A percentile compares a stretch with the other conserved stretches of the same genome.
phyloP scores from a whole-genome alignment of 495 filamentous ascomycete genomes.

The Penicillium subrubescens region DNA sequence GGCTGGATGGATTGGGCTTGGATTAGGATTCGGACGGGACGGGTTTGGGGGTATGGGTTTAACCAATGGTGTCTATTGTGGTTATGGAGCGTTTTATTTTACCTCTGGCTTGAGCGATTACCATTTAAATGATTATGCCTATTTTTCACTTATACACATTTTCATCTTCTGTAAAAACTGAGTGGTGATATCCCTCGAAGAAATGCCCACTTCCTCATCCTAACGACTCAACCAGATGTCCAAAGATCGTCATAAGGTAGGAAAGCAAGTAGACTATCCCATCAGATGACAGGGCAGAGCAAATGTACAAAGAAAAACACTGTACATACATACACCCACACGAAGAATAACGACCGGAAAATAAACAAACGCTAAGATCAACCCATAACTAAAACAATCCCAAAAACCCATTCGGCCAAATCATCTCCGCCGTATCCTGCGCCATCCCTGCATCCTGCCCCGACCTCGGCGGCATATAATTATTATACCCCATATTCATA shows the following conservation, averaged over 20 bases:
- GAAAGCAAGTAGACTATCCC: not conserved
- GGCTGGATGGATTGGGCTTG: not conserved
- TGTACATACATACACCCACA: not conserved
- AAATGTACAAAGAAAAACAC: not conserved
- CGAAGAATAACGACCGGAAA: not conserved
- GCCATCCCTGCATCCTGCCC: constrained; percentile 1
- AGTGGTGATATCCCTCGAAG: not conserved
- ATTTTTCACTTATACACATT: not conserved
- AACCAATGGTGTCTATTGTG: constrained; percentile 13
- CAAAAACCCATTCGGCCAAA: constrained; percentile 24
- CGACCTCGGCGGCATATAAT: constrained; percentile 1
- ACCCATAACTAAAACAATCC: constrained; percentile 18
- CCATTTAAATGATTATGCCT: constrained; percentile 12
- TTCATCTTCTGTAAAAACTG: not conserved
- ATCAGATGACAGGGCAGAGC: not conserved
- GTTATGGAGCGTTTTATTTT: not conserved
- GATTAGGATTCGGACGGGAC: not conserved
- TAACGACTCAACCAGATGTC: not conserved
- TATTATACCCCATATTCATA: constrained; percentile 12
- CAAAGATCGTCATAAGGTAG: not conserved
- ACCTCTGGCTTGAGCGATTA: constrained; percentile 10
- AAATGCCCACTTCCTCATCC: not conserved
- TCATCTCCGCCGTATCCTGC: constrained; percentile 9
- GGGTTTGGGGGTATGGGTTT: constrained; percentile 3
- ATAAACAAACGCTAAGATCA: not conserved